Evolutionary conservation across 139 green algal genomes (phyloP).

Genomic region (Penium margaritaceum): DNA sequence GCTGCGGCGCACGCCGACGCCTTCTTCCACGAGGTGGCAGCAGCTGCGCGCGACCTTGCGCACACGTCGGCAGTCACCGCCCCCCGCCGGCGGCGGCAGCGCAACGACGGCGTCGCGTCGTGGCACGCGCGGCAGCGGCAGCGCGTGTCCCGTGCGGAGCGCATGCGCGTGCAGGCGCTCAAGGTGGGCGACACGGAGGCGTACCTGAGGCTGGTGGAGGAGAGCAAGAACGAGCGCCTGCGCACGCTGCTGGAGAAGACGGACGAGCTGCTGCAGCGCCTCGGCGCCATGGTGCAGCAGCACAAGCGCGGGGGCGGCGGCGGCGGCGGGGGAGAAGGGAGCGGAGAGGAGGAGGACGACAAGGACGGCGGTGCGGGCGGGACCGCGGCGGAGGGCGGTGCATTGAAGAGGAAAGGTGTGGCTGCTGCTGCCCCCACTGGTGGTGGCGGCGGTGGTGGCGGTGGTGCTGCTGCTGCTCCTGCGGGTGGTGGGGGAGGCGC

Average conservation of each 20-base stretch:
- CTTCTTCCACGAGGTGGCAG: conserved; percentile 42
- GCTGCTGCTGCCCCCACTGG: background rate
- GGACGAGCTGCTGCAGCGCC: conserved; percentile 83
- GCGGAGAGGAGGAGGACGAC: background rate
- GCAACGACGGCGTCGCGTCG: conserved; percentile 32
- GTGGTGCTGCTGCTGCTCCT: background rate
- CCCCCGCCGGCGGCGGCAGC: conserved; percentile 31
- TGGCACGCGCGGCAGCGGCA: conserved; percentile 36
- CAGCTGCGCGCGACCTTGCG: conserved; percentile 17
- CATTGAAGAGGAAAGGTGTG: background rate
- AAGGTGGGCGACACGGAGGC: conserved; percentile 64
- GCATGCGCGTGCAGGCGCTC: conserved; percentile 54
- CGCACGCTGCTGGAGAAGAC: conserved; percentile 66
- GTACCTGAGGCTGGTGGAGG: conserved; percentile 64
- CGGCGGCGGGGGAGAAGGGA: conserved; percentile 1
- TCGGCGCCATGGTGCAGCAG: conserved; percentile 58
- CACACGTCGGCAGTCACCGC: background rate
- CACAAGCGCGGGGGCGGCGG: conserved; percentile 28
- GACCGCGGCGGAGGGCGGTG: background rate
- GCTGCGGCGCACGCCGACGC: background rate
- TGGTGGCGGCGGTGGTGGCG: conserved; percentile 11
- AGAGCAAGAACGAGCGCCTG: conserved; percentile 49
- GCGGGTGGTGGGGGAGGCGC: background rate
- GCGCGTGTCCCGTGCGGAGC: conserved; percentile 34
- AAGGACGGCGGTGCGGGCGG: background rate